Conservation (phyloP, 148 eudicot species). For the Rhododendron simsii region DNA sequence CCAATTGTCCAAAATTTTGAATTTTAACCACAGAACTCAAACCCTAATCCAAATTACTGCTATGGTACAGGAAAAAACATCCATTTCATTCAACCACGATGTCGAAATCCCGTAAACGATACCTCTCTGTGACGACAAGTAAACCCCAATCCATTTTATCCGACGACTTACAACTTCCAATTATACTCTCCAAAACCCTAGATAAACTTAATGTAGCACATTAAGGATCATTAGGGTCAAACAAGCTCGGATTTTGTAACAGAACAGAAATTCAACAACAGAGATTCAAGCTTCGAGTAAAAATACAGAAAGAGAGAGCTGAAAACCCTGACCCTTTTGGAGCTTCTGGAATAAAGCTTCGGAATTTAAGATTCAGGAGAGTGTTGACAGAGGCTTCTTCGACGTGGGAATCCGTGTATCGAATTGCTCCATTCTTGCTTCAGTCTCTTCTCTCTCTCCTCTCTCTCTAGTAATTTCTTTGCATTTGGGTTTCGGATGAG, state of each 20-base stretch:
- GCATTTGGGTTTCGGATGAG: constrained; percentile 22
- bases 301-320: neutral
- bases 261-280: neutral
- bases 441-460: constrained; percentile 1
- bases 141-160: constrained; percentile 20
- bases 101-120: constrained; percentile 8
- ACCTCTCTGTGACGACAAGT: constrained; percentile 20
- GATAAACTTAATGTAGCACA: neutral
- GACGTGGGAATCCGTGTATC: constrained; percentile 17
- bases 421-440: constrained; percentile 15
- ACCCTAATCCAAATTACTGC: constrained; percentile 10
- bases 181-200: neutral
- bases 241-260: neutral
- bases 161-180: neutral
- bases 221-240: neutral
- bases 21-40: constrained; percentile 11
- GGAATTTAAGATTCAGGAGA: constrained; percentile 19
- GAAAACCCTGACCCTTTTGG: constrained; percentile 17
- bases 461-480: constrained; percentile 13
- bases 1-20: constrained; percentile 18
- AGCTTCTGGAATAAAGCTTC: constrained; percentile 3
- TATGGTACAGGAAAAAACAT: constrained; percentile 9
- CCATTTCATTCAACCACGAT: neutral
- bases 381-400: constrained; percentile 22
- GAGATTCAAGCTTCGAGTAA: constrained; percentile 8